Conservation (phyloP, 2,329 filamentous ascomycete genomes). For the Epichloe sibirici region DNA sequence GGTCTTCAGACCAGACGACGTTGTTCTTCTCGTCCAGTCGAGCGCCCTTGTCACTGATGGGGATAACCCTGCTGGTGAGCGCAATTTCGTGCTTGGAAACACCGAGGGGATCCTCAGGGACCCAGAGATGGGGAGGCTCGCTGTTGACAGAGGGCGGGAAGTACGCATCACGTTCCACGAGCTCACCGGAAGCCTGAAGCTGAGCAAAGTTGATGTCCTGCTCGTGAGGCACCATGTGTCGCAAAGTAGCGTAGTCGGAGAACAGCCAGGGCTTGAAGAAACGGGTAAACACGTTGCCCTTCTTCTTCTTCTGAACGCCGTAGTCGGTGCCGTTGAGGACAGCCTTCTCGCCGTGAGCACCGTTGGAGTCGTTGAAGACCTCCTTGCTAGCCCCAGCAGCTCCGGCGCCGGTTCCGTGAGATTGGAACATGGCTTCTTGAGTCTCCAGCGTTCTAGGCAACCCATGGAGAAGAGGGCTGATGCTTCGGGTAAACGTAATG, state of each 20-base stretch:
- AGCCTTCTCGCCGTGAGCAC: constrained; percentile 6
- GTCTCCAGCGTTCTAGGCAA: constrained; percentile 50
- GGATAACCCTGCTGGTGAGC: constrained; percentile 52
- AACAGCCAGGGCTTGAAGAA: constrained; percentile 70
- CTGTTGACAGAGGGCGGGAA: constrained; percentile 56
- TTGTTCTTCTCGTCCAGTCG: constrained; percentile 53
- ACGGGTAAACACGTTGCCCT: constrained; percentile 40
- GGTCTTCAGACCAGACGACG: constrained; percentile 27
- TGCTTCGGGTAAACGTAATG: constrained; percentile 53
- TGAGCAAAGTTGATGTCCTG: constrained; percentile 29
- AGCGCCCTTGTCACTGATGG: constrained; percentile 62
- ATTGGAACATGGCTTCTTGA: constrained; percentile 28
- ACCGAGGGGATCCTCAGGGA: constrained; percentile 58
- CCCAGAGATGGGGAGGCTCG: constrained; percentile 56
- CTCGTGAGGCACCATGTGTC: constrained; percentile 54
- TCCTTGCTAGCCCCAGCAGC: constrained; percentile 11
- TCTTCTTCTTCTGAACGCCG: constrained; percentile 32
- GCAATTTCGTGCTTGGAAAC: constrained; percentile 60
- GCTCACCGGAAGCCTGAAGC: constrained; percentile 47
- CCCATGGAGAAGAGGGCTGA: constrained; percentile 59
- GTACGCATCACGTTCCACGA: constrained; percentile 54
- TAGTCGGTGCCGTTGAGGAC: constrained; percentile 11
- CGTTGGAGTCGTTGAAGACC: constrained; percentile 2
- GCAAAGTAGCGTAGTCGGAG: constrained; percentile 58
- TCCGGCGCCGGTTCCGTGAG: constrained; percentile 12